Evolutionary conservation across 1,139 yeast species (phyloP), one percentile per base, ranked within the genome.

Genomic region (Scheffersomyces cryptocercus): DNA sequence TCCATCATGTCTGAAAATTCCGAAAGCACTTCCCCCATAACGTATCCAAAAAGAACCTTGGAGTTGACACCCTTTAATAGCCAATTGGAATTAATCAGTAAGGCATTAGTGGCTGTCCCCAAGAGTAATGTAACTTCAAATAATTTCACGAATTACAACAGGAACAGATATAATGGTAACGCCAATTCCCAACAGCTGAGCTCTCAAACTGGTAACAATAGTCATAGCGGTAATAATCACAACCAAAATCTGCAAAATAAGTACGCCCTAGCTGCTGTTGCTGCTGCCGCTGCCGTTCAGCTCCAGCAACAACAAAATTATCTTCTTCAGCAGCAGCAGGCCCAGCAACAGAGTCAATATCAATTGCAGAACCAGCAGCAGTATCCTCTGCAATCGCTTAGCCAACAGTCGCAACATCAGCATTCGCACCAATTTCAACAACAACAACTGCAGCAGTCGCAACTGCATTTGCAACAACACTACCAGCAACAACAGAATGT

Each of bases 251-350:
- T 57, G 42, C 59, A 61, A 47, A 62, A 60, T 45, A 61, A 67
- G 1, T 53, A 60, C 37, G 65, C 68, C 10, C 60, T 68, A 2
- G 67, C 61, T 5, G 67, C 67, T 3, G 65, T 66, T 1, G 67
- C 68, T 1, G 67, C 68, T 6, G 65, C 67, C 1, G 56, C 47
- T 32, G 56, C 57, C 35, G 56, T 47, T 15, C 52, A 50, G 11
- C 44, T 49, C 28, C 47, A 51, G 14, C 58, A 54, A 39, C 49
- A 49, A 26, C 54, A 47, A 28, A 43, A 43, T 11, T 40, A 45
- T 13, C 46, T 37, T 37, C 43, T 29, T 35, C 35, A 40, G 20
- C 36, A 38, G 20, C 44, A 44, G 15, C 41, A 38, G 12, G 41
- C 35, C 36, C 66, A 46, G 28, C 43, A 46, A 32, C 60, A 58